Percentiles rank a stretch among this genome's conserved stretches.
Conservation (phyloP, 768 basidiomycete genomes). For the Rhizopogon roseolus region DNA sequence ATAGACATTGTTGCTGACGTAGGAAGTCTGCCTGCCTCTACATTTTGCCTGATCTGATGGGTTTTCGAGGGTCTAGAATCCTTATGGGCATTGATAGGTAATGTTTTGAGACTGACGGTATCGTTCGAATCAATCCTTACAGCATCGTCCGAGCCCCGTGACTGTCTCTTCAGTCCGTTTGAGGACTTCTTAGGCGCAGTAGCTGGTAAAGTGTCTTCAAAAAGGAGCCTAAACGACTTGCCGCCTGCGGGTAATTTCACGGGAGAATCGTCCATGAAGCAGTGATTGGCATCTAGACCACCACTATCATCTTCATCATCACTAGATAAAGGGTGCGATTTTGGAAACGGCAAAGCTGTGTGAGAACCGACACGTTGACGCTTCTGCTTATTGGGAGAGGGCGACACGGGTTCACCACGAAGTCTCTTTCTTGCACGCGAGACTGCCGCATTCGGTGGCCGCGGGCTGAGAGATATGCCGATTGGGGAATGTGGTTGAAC, state of each 20-base stretch:
- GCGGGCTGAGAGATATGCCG: conserved; percentile 2
- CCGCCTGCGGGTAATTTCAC: conserved; percentile 53
- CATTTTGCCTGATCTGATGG: no score
- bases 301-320: conserved; percentile 33
- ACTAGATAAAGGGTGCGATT: conserved; percentile 23
- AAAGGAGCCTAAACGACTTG: conserved; percentile 64
- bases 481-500: conserved; percentile 18
- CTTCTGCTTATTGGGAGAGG: conserved; percentile 77
- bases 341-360: conserved; percentile 32
- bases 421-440: conserved; percentile 75
- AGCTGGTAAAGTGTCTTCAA: conserved; percentile 45
- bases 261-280: conserved; percentile 69
- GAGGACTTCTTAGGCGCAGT: conserved; percentile 12
- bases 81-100: background rate
- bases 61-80: background rate
- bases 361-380: conserved; percentile 52
- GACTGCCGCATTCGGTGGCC: conserved; percentile 38
- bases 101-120: background rate
- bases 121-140: background rate
- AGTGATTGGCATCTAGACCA: conserved; percentile 28
- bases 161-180: background rate
- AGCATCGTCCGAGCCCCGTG: background rate
- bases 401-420: conserved; percentile 79
- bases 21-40: background rate
- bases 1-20: background rate